Evolutionary conservation across 257 asterid genomes (phyloP).

Genomic region (Solanum bulbocastanum): DNA sequence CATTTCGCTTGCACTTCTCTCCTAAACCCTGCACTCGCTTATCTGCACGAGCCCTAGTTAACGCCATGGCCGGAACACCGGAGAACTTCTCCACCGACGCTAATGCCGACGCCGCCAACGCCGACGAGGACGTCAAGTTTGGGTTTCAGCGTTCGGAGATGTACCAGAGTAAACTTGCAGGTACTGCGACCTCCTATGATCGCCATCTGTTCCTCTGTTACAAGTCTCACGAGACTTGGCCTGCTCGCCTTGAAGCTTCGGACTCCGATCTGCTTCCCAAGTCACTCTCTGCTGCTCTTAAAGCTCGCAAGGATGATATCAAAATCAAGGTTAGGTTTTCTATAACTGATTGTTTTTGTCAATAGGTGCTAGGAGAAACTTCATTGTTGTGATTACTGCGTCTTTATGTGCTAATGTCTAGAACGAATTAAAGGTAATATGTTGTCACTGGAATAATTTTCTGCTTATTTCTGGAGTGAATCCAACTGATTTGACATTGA

Average conservation of each 20-base stretch:
- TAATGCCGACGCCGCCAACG: background rate
- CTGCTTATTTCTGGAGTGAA: background rate
- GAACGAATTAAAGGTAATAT: background rate
- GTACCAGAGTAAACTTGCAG: constrained; percentile 49
- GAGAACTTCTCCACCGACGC: constrained; percentile 33
- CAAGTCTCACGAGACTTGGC: constrained; percentile 82
- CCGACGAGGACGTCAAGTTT: constrained; percentile 27
- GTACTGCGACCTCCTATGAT: constrained; percentile 56
- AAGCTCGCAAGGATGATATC: constrained; percentile 59
- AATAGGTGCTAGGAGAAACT: background rate
- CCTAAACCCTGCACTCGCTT: constrained; percentile 4
- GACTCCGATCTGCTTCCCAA: constrained; percentile 84
- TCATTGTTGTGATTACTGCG: background rate
- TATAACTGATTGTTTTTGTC: background rate
- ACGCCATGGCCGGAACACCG: constrained; percentile 57
- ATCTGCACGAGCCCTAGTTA: constrained; percentile 3
- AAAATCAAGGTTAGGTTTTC: constrained; percentile 34
- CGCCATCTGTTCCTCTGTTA: constrained; percentile 92
- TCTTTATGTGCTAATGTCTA: background rate
- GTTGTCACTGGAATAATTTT: background rate
- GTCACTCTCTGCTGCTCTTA: constrained; percentile 47
- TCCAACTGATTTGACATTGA: background rate
- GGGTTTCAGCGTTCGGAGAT: constrained; percentile 85
- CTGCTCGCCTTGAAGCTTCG: constrained; percentile 64
- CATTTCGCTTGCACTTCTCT: constrained; percentile 9